Evolutionary conservation across 2,329 filamentous ascomycete species (phyloP), one percentile per base, ranked within the genome.

Genomic region (Phyllosticta citriasiana): DNA sequence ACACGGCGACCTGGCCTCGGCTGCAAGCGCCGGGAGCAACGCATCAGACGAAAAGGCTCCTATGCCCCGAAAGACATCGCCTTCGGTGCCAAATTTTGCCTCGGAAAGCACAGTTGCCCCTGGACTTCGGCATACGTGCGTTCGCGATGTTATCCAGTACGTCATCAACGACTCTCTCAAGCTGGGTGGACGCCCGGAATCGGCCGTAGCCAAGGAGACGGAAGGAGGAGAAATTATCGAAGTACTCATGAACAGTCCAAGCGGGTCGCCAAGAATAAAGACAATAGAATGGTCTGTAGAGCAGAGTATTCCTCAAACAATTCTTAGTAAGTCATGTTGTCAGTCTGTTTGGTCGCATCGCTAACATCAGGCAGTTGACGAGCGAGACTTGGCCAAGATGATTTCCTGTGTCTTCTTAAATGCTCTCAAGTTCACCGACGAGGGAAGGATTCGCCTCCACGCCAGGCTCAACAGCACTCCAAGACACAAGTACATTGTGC

Each of bases 341-440:
- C 14, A 12, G 4, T 4, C 4, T 12, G 10, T 26, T 8, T 26
- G 54, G 53, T 47, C 54, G 14, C 40, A 64, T 64, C 65, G 55
- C 57, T 64, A 25, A 64, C 56, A 6, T 2, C 5, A 6, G 30
- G 4, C 57, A 70, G 77, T 84, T 53, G 84, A 87, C 67, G 84
- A 87, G 68, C 80, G 83, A 65, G 84, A 87, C 63, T 72, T 87
- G 40, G 80, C 81, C 53, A 87, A 87, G 67, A 74, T 86, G 66
- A 80, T 87, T 2, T 86, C 83, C 3, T 85, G 83, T 64, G 80
- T 87, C 2, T 81, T 84, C 52, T 67, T 85, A 30, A 89, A 89
- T 68, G 86, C 86, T 2, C 79, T 88, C 67, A 89, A 89, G 69
- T 89, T 89, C 67, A 88, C 86, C 0, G 84, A 87, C 61, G 78